Evolutionary conservation across 805 yeast genomes (phyloP), one percentile per base, ranked within the genome.

Genomic region (Nakazawaea wyomingensis): DNA sequence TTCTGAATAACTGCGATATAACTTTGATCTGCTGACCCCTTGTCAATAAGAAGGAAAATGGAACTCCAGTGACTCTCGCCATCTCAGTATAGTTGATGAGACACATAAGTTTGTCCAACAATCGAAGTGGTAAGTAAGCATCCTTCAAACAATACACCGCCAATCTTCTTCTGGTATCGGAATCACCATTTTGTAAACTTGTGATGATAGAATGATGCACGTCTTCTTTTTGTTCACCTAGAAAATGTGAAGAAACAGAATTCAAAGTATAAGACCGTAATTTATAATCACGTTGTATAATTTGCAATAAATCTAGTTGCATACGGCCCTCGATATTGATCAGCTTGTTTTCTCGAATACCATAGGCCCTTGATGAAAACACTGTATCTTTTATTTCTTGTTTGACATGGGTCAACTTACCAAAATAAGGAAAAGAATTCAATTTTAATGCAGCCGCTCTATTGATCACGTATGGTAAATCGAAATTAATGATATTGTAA

Each of bases 61-160:
- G 99, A 9, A 93, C 98, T 51, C 99, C 99, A 0, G 99, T 93
- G 21, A 93, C 99, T 68, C 99, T 82, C 1, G 99, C 97, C 99
- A 93, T 93, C 65, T 93, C 99, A 0, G 97, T 91, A 64, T 93
- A 93, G 57, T 93, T 93, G 48, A 95, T 95, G 48, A 93, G 69
- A 54, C 97, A 89, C 99, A 93, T 95, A 42, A 93, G 72, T 55
- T 91, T 95, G 50, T 91, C 97, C 54, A 90, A 64, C 29, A 93
- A 70, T 50, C 99, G 69, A 53, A 93, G 58, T 1, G 99, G 99
- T 36, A 93, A 68, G 55, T 84, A 90, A 0, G 99, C 96, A 70
- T 93, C 99, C 55, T 93, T 93, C 54, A 93, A 69, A 72, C 99
- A 93, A 62, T 93, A 93, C 5, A 93, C 97, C 0, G 99, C 99